Conservation (phyloP, 1,139 yeast genomes). For the Kodamaea sp. region DNA sequence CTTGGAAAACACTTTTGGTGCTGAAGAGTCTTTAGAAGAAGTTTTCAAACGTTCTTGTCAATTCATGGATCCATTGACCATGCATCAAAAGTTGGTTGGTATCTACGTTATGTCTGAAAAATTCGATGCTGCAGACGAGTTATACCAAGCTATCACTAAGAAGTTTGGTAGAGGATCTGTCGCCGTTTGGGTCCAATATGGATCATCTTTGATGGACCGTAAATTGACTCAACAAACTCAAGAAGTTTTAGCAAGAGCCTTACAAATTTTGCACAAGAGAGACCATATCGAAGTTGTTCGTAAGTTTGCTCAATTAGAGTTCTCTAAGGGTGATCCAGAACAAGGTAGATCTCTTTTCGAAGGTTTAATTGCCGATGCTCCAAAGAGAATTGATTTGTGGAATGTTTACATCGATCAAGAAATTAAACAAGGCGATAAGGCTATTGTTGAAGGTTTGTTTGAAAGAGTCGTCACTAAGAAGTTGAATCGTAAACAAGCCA, state of each 20-base stretch:
- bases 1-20: slow-evolving; percentile 91
- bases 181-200: slow-evolving; percentile 76
- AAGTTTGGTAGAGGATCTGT: slow-evolving; percentile 68
- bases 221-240: slow-evolving; percentile 59
- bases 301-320: slow-evolving; percentile 88
- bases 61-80: slow-evolving; percentile 80
- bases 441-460: slow-evolving; percentile 70
- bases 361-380: slow-evolving; percentile 85
- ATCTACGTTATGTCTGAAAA: slow-evolving; percentile 76
- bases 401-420: slow-evolving; percentile 93
- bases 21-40: slow-evolving; percentile 75
- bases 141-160: slow-evolving; percentile 67
- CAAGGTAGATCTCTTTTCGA: slow-evolving; percentile 94
- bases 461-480: slow-evolving; percentile 73
- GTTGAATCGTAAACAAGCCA: slow-evolving; percentile 86
- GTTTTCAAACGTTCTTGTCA: slow-evolving; percentile 81
- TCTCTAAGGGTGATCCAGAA: slow-evolving; percentile 81
- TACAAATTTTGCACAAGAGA: slow-evolving; percentile 69
- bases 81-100: slow-evolving; percentile 76
- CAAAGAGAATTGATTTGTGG: slow-evolving; percentile 92
- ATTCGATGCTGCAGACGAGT: slow-evolving; percentile 60
- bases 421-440: slow-evolving; percentile 55
- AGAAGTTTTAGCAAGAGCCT: slow-evolving; percentile 65
- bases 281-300: slow-evolving; percentile 77
- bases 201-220: slow-evolving; percentile 67